Base-by-base conservation (phyloP, 2,329 filamentous ascomycete species). In the Paracoccidioides brasiliensis region DNA sequence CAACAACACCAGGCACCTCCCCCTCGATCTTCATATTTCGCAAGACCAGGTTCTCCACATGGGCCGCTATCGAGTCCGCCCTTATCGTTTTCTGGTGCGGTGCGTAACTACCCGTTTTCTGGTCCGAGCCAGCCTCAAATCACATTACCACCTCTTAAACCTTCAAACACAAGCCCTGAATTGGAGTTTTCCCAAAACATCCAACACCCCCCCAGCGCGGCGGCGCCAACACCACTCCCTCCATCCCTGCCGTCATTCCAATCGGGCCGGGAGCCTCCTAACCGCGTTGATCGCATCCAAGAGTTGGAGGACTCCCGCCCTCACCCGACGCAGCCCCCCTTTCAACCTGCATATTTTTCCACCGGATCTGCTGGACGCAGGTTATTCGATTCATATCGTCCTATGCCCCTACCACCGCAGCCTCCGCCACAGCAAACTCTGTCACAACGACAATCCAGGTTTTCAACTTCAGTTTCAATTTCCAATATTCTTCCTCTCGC, bases 121-220 rank as follows among this genome's bases (percentile, higher is more conserved):
- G 42, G 44, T 37, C 42, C 54, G 32, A 40, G 44, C 41, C 50
- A 48, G 12, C 38, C 56, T 2, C 50, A 43, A 15, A 54, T 59
- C 8, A 33, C 43, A 49, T 38, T 59, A 50, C 58, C 58, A 3
- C 56, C 58, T 4, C 53, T 59, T 15, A 53, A 41, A 8, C 55
- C 53, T 10, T 43, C 55, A 15, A 49, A 43, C 42, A 49, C 48
- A 3, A 48, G 54, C 10, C 12, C 52, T 5, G 54, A 56, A 22
- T 22, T 54, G 28, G 54, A 56, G 28, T 56, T 45, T 40, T 38
- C 53, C 30, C 52, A 44, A 22, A 44, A 38, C 35, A 38, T 30
- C 12, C 54, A 30, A 14, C 46, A 49, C 2, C 32, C 30, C 4
- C 15, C 15, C 3, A 50, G 55, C 37, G 28, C 48, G 14, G 50